Base-by-base conservation (phyloP, 1,139 yeast genomes). In the Candida sanyaensis region DNA sequence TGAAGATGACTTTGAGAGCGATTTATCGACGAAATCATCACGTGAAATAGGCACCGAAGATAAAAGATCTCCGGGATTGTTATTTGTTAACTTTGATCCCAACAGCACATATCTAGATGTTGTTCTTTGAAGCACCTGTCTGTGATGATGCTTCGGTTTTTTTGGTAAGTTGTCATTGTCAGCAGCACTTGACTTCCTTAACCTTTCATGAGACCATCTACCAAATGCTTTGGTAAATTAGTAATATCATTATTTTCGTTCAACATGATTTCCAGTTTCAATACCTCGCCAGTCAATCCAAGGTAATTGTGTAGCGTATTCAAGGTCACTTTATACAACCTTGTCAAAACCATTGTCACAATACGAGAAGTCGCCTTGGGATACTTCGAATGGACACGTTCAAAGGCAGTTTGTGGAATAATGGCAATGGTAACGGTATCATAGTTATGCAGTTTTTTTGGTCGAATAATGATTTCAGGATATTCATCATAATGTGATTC, bases 331-430 rank as follows among this genome's bases (percentile, higher is more conserved):
- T 96, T 80, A 63, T 90, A 90, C 49, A 93, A 75, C 53, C 96
- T 79, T 1, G 96, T 86, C 52, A 92, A 72, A 13, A 93, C 90
- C 81, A 93, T 91, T 55, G 96, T 96, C 7, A 93, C 95, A 41
- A 93, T 92, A 64, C 92, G 97, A 0, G 97, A 88, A 0, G 97
- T 86, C 0, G 97, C 89, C 55, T 88, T 83, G 6, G 99, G 98
- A 61, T 85, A 89, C 57, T 85, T 88, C 34, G 73, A 62, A 11
- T 89, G 87, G 41, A 93, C 78, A 48, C 88, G 73, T 47, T 81
- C 78, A 58, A 93, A 93, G 0, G 98, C 90, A 50, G 82, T 83
- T 2, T 85, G 82, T 0, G 99, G 99, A 12, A 93, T 91, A 37
- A 93, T 87, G 0, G 98, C 97, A 48, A 93, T 85, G 0, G 98